Evolutionary conservation across 1,284 basidiomycete species (phyloP), one percentile per base, ranked within the genome.

Genomic region (Neonothopanus nambi): DNA sequence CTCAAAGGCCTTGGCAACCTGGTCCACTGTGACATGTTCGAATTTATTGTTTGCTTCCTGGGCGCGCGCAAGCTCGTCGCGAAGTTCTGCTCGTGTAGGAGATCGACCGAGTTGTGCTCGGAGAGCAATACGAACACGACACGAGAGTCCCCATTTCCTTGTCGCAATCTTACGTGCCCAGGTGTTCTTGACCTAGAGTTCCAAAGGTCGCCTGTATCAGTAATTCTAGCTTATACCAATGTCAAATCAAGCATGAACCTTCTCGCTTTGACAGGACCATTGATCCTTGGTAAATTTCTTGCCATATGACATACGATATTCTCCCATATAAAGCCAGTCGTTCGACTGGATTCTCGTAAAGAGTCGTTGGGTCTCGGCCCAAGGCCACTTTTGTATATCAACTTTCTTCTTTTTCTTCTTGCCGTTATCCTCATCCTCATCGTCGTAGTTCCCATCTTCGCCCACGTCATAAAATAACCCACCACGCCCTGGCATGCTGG

Each of bases 401-500:
- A 13, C 21, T 9, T 8, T 11, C 9, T 11, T 8, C 30, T 33
- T 40, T 20, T 20, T 23, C 11, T 21, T 42, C 24, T 51, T 28
- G 8, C 21, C 35, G 42, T 21, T 23, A 13, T 37, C 26, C n/a
- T 17, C 41, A 9, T 30, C 47, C 1, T 20, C 11, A n/a, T n/a
- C 3, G 5, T 57, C 45, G 18, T n/a, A 45, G 45, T 35, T 8
- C 4, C 9, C 39, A 4, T 21, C 48, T 51, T 28, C 2, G 20
- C 30, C 41, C 18, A 28, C n/a, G n/a, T n/a, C n/a, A n/a, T 72
- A 72, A 48, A 68, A 72, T 0, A 77, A 52, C 0, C 72, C 73
- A 0, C 68, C 68, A 0, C 64, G 61, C 0, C 75, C 74, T 2
- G 74, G 67, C 30, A 63, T 51, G 43, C 69, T 66, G 0, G 72